phyloP scores from a whole-genome alignment of 2,329 filamentous ascomycete genomes.

The Tolypocladium cylindrosporum region DNA sequence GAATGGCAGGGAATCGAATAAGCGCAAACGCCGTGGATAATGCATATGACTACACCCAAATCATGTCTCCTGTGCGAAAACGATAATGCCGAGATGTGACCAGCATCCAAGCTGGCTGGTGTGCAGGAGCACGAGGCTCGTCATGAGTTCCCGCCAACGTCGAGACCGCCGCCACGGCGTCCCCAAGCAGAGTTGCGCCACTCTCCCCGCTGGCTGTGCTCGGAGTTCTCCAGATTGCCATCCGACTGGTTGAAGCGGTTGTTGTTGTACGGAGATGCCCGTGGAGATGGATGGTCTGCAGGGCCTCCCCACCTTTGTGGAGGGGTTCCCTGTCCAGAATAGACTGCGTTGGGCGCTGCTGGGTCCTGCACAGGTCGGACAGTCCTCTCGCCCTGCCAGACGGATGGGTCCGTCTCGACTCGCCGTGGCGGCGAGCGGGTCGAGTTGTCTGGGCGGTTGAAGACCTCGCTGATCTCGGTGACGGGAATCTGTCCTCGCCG shows the following conservation, averaged over 20 bases:
- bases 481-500: slow-evolving; percentile 52
- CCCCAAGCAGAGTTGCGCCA: slow-evolving; percentile 49
- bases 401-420: slow-evolving; percentile 80
- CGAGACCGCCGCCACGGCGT: slow-evolving; percentile 38
- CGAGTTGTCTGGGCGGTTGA: slow-evolving; percentile 48
- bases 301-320: slow-evolving; percentile 38
- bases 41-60: slow-evolving; percentile 25
- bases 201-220: slow-evolving; percentile 37
- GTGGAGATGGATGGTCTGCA: slow-evolving; percentile 26
- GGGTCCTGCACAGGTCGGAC: slow-evolving; percentile 67
- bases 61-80: slow-evolving; percentile 16
- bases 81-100: slow-evolving; percentile 1
- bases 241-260: slow-evolving; percentile 34
- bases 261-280: slow-evolving; percentile 29
- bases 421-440: slow-evolving; percentile 44
- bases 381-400: slow-evolving; percentile 75
- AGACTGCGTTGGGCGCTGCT: slow-evolving; percentile 27
- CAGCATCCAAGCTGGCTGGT: slow-evolving; percentile 1
- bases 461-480: slow-evolving; percentile 47
- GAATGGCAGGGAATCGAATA: slow-evolving; percentile 7
- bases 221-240: slow-evolving; percentile 26
- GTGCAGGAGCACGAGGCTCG: slow-evolving; percentile 4
- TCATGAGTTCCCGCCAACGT: slow-evolving; percentile 36
- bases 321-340: slow-evolving; percentile 34
- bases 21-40: slow-evolving; percentile 25